Evolutionary conservation across 1,284 basidiomycete genomes (phyloP).

Genomic region (Rhizoctonia solani): DNA sequence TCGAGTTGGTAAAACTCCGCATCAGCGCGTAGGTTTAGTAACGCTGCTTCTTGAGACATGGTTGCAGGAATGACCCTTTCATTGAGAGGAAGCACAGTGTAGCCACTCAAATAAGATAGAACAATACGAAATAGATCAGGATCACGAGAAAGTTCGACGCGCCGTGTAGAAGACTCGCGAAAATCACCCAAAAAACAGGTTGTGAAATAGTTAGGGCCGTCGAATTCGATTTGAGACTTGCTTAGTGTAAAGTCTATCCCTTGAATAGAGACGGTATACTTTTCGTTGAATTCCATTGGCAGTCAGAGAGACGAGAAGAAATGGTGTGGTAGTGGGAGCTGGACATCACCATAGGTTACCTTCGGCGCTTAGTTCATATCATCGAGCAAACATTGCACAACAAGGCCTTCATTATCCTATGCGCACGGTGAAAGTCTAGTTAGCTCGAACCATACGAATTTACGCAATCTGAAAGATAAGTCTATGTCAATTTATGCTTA

Average conservation of each 20-base stretch:
- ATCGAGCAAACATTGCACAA: no score
- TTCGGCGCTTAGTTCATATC: no score
- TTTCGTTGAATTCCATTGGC: background rate
- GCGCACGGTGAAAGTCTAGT: no score
- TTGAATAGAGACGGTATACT: background rate
- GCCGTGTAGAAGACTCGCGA: background rate
- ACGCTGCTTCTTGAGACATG: background rate
- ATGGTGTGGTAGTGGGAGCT: no score
- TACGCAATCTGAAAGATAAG: no score
- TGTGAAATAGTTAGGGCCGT: conserved; percentile 3
- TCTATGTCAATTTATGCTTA: no score
- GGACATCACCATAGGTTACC: no score
- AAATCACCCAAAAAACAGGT: background rate
- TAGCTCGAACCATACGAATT: no score
- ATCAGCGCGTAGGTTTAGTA: background rate
- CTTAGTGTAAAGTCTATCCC: background rate
- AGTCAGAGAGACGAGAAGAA: no score
- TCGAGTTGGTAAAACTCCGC: background rate
- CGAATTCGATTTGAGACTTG: background rate
- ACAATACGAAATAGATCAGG: background rate
- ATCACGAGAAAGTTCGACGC: background rate
- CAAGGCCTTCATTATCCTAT: no score
- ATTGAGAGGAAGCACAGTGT: background rate
- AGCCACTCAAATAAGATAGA: background rate
- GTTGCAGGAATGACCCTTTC: background rate